phyloP scores from a whole-genome alignment of 345 rosid species.

The Abelmoschus esculentus region DNA sequence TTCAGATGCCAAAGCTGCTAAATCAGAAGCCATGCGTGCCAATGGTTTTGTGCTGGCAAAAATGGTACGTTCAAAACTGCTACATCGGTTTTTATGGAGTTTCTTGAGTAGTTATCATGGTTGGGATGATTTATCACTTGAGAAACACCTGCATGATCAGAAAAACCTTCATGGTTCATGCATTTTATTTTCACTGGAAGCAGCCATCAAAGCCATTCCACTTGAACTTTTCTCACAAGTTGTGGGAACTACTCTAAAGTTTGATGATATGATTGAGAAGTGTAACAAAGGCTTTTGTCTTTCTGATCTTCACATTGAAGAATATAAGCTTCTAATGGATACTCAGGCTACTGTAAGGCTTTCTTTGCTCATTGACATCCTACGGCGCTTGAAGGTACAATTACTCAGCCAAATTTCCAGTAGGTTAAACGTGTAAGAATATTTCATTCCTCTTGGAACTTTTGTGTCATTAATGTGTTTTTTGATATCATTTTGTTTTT shows the following conservation, averaged over 20 bases:
- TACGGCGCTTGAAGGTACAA: constrained; percentile 80
- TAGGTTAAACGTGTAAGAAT: neutral
- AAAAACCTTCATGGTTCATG: constrained; percentile 30
- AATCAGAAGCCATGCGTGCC: constrained; percentile 75
- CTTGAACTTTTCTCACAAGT: constrained; percentile 81
- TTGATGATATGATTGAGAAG: constrained; percentile 68
- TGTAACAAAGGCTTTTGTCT: constrained; percentile 66
- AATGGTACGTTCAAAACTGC: constrained; percentile 84
- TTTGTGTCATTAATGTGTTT: neutral
- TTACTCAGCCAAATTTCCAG: constrained; percentile 7
- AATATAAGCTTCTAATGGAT: constrained; percentile 70
- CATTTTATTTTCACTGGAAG: constrained; percentile 63
- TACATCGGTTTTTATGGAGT: constrained; percentile 79
- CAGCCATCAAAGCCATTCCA: constrained; percentile 71
- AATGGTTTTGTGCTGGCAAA: constrained; percentile 93
- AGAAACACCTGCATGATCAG: constrained; percentile 18
- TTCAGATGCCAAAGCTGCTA: constrained; percentile 43
- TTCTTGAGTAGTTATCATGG: constrained; percentile 43
- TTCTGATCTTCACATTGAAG: constrained; percentile 61
- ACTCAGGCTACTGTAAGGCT: constrained; percentile 78
- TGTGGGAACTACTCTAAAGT: constrained; percentile 61
- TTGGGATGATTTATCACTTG: constrained; percentile 42
- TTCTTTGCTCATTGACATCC: constrained; percentile 66
- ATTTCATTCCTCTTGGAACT: neutral
- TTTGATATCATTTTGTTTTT: neutral